Conservation (phyloP, 208 protist species). For the Kentomonas sorsogonicus region DNA sequence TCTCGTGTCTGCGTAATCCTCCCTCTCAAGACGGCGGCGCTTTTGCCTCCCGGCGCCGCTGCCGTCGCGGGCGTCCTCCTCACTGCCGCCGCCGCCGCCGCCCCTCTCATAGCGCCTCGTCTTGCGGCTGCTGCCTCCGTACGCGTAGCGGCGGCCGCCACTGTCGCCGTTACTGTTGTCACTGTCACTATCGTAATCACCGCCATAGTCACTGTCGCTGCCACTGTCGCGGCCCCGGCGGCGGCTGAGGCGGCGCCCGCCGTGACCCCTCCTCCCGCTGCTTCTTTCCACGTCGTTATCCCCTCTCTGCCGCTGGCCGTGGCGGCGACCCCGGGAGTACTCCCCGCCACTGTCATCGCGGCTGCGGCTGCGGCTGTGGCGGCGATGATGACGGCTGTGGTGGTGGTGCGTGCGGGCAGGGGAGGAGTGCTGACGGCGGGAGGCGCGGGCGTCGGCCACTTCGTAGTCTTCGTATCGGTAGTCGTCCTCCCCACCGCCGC, state of each 20-base stretch:
- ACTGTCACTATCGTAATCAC: neutral
- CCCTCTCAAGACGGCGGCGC: neutral
- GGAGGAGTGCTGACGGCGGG: no score
- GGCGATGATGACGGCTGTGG: neutral
- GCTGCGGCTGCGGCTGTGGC: neutral
- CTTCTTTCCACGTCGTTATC: constrained; percentile 1
- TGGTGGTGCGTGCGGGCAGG: neutral
- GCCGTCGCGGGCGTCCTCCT: constrained; percentile 2
- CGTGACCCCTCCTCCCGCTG: neutral
- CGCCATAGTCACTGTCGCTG: neutral
- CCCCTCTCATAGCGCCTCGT: neutral
- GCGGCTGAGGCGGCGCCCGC: neutral
- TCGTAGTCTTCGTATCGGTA: neutral
- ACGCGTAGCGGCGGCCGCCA: neutral
- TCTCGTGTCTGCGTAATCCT: neutral
- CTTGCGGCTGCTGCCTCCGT: neutral
- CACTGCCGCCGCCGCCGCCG: constrained; percentile 9
- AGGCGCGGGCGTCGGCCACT: neutral
- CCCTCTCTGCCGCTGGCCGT: neutral
- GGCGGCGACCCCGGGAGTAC: neutral
- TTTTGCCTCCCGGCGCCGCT: neutral
- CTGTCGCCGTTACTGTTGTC: neutral
- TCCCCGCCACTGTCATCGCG: neutral
- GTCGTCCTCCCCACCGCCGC: no score
- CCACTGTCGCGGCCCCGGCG: neutral